Percentiles rank a stretch among this genome's conserved stretches.
Conservation (phyloP, 1,284 basidiomycete species). For the Rhodotorula sp. region DNA sequence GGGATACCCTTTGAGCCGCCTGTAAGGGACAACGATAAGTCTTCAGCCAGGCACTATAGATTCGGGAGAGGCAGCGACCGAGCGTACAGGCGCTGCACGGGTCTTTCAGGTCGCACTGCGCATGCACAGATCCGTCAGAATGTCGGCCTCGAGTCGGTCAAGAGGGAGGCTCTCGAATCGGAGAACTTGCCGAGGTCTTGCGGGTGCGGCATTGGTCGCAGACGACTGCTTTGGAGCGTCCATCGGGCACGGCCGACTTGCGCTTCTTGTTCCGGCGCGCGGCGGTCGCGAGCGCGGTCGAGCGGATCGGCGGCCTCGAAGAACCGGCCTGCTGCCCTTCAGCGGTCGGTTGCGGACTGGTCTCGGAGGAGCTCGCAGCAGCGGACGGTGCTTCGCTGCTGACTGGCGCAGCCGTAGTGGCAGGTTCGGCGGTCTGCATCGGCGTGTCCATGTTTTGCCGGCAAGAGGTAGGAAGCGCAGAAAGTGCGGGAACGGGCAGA, state of each 20-base stretch:
- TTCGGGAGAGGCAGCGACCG: not conserved
- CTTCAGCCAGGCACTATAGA: no score
- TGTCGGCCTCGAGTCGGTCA: no score
- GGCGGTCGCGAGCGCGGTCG: slow-evolving; percentile 5
- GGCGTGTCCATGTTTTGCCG: not conserved
- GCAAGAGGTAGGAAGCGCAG: not conserved
- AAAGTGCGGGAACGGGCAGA: not conserved
- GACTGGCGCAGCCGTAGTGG: not conserved
- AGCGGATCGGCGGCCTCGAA: not conserved
- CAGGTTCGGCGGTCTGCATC: not conserved
- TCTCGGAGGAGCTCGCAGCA: not conserved
- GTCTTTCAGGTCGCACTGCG: not conserved
- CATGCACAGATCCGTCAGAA: not conserved
- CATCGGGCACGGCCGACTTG: not conserved
- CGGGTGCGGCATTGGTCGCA: slow-evolving; percentile 4
- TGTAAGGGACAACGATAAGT: not conserved
- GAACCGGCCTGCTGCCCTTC: not conserved
- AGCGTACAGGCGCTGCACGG: slow-evolving; percentile 3
- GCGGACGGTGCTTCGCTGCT: not conserved
- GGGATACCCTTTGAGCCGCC: not conserved
- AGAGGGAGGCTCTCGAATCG: not conserved
- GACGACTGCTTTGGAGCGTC: not conserved
- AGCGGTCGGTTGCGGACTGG: not conserved
- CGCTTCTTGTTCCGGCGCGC: not conserved
- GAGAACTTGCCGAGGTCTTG: not conserved